These are phyloP conservation scores for Ophiostoma piceae DNA, from an alignment of 2,329 filamentous ascomycete genomes.

Conservation along the genomic window DNA sequence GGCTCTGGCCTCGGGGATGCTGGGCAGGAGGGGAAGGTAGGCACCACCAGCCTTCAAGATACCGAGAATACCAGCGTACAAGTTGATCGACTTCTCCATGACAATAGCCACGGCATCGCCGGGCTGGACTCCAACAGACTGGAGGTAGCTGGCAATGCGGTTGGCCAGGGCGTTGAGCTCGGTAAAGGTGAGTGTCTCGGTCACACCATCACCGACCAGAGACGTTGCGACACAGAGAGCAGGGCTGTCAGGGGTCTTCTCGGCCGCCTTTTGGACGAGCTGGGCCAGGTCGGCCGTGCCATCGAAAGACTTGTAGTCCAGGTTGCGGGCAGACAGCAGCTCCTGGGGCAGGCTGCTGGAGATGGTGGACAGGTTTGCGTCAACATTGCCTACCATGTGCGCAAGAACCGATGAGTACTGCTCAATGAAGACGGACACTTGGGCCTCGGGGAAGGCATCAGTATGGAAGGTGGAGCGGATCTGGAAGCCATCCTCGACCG, in stretches of 20 bases:
- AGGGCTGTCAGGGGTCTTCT: constrained; percentile 44
- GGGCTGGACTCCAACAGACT: constrained; percentile 46
- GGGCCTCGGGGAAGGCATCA: constrained; percentile 46
- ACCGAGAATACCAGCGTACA: constrained; percentile 75
- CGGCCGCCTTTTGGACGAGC: constrained; percentile 51
- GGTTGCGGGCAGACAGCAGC: constrained; percentile 48
- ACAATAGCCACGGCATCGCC: constrained; percentile 68
- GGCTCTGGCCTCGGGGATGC: constrained; percentile 65
- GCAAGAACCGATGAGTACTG: constrained; percentile 55
- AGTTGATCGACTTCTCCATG: constrained; percentile 80
- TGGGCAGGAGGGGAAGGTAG: constrained; percentile 74
- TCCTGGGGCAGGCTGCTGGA: constrained; percentile 31
- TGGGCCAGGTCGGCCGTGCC: constrained; percentile 43
- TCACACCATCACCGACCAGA: constrained; percentile 35
- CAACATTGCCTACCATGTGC: constrained; percentile 30
- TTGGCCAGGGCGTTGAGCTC: constrained; percentile 68
- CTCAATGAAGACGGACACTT: constrained; percentile 51
- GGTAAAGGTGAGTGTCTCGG: constrained; percentile 53
- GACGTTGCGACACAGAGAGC: constrained; percentile 61
- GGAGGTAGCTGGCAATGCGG: constrained; percentile 57
- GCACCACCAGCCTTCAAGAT: constrained; percentile 77
- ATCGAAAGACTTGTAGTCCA: constrained; percentile 33
- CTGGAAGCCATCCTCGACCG: constrained; percentile 40
- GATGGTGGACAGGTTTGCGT: constrained; percentile 30
- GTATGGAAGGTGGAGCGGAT: constrained; percentile 45